Conservation (phyloP, 1,139 yeast genomes). For the Lodderomyces metapsilosis region DNA sequence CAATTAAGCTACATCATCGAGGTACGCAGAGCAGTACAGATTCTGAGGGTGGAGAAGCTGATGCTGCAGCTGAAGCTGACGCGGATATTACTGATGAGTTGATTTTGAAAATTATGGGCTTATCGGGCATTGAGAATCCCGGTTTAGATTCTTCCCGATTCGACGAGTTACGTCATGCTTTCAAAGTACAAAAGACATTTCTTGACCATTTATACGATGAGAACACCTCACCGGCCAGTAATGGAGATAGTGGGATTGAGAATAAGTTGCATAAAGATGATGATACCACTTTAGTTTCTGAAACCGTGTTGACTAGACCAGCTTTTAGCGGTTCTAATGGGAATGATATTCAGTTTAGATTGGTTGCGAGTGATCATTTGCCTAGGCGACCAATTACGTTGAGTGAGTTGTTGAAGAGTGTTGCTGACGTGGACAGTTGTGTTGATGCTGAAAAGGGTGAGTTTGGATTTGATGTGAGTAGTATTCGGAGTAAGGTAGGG, state of each 20-base stretch:
- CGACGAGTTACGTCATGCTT: conserved; percentile 16
- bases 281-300: background rate
- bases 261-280: conserved; percentile 11
- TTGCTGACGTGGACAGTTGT: conserved; percentile 15
- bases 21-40: background rate
- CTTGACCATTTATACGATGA: conserved; percentile 39
- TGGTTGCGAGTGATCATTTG: conserved; percentile 33
- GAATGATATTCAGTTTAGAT: conserved; percentile 31
- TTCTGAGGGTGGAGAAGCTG: background rate
- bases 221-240: background rate
- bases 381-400: conserved; percentile 26
- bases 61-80: too few relatives aligned
- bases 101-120: conserved; percentile 37
- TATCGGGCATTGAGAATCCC: conserved; percentile 41
- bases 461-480: conserved; percentile 2
- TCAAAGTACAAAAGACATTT: conserved; percentile 46
- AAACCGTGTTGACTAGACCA: background rate
- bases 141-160: conserved; percentile 10
- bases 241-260: background rate
- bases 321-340: conserved; percentile 10
- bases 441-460: conserved; percentile 31
- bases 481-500: background rate
- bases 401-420: conserved; percentile 19
- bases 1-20: conserved; percentile 17
- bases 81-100: conserved; percentile 21